These are phyloP conservation scores for Rosellinia necatrix DNA, from an alignment of 2,329 filamentous ascomycete species.

Conservation along the genomic window DNA sequence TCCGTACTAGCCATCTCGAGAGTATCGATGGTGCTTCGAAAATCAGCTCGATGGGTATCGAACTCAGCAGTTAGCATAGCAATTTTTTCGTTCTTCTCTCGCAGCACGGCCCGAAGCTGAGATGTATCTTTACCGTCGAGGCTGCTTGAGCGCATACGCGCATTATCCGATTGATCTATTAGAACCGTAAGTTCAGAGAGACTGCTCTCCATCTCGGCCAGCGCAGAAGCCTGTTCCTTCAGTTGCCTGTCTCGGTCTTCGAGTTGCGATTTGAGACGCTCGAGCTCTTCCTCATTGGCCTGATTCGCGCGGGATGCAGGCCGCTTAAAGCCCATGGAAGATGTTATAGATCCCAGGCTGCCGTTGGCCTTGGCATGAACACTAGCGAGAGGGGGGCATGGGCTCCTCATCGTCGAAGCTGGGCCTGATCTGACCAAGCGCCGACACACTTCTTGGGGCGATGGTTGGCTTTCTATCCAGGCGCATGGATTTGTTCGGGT, in stretches of 20 bases:
- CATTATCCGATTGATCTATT: slow-evolving; percentile 62
- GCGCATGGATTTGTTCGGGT: slow-evolving; percentile 61
- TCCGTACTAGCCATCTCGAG: slow-evolving; percentile 94
- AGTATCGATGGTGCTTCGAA: slow-evolving; percentile 94
- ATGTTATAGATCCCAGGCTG: slow-evolving; percentile 58
- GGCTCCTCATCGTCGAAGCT: slow-evolving; percentile 62
- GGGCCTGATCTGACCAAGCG: slow-evolving; percentile 54
- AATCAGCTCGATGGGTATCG: slow-evolving; percentile 91
- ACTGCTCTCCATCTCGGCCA: slow-evolving; percentile 81
- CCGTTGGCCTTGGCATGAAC: slow-evolving; percentile 59
- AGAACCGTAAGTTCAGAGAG: slow-evolving; percentile 60
- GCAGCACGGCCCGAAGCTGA: slow-evolving; percentile 79
- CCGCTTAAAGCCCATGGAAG: slow-evolving; percentile 59
- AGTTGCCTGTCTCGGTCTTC: slow-evolving; percentile 85
- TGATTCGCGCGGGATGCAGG: slow-evolving; percentile 55
- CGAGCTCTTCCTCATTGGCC: slow-evolving; percentile 71
- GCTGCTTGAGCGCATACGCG: slow-evolving; percentile 50
- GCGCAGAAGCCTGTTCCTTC: slow-evolving; percentile 80
- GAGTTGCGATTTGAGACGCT: slow-evolving; percentile 72
- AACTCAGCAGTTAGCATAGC: slow-evolving; percentile 91
- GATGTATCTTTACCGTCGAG: slow-evolving; percentile 72
- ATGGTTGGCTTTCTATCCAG: slow-evolving; percentile 56
- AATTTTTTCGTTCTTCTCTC: slow-evolving; percentile 98
- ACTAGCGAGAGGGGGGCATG: slow-evolving; percentile 46
- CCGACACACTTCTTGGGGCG: slow-evolving; percentile 63